phyloP scores from a whole-genome alignment of 108 stramenopile species.

The Bacterosira constricta region DNA sequence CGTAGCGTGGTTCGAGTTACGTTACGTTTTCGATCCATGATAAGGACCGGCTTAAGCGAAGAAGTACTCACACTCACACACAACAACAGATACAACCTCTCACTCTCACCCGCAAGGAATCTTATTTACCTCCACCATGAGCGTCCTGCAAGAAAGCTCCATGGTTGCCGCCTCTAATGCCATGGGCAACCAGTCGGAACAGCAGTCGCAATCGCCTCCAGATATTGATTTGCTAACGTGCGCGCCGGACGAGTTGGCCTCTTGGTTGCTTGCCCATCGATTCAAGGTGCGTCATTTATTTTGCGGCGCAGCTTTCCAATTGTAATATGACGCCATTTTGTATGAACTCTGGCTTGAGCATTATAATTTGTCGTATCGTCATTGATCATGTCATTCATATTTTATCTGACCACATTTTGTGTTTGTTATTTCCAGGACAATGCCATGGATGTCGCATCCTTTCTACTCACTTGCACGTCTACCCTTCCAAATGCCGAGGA shows the following conservation, averaged over 20 bases:
- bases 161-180: too few relatives aligned
- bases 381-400: background rate
- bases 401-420: background rate
- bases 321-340: background rate
- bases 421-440: conserved; percentile 8
- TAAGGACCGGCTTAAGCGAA: too few relatives aligned
- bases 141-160: too few relatives aligned
- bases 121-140: too few relatives aligned
- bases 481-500: conserved; percentile 51
- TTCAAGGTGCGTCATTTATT: conserved; percentile 29
- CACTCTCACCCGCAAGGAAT: too few relatives aligned
- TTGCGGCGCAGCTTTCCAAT: background rate
- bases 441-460: conserved; percentile 44
- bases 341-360: background rate
- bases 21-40: too few relatives aligned
- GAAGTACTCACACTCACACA: too few relatives aligned
- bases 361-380: background rate
- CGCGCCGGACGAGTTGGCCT: conserved; percentile 28
- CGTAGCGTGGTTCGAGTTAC: too few relatives aligned
- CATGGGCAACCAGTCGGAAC: too few relatives aligned
- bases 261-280: conserved; percentile 34
- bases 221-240: conserved; percentile 27
- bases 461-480: conserved; percentile 37
- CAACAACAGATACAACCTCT: too few relatives aligned
- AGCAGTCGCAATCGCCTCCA: background rate